These are phyloP conservation scores for Pseudisothecium myosuroides DNA, from an alignment of 225 moss, liverwort and hornwort species.

Conservation along the genomic window DNA sequence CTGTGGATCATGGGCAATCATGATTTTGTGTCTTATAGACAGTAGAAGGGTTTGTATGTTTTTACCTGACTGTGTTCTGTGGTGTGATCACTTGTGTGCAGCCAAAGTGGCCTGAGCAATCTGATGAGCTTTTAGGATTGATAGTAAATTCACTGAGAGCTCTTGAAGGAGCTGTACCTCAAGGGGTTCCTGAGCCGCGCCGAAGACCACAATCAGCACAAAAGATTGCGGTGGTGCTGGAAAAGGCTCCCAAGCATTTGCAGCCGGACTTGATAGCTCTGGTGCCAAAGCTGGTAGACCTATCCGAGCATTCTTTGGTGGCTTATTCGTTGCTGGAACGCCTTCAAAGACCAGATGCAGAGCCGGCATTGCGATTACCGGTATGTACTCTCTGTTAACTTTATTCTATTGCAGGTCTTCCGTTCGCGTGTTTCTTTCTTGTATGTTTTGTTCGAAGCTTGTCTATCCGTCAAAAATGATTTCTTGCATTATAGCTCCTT, in stretches of 20 bases:
- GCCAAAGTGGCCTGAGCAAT: conserved; percentile 99
- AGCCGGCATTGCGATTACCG: conserved; percentile 78
- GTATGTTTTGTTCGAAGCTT: neutral
- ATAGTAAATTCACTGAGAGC: conserved; percentile 99
- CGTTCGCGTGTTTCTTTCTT: neutral
- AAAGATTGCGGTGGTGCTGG: conserved; percentile 95
- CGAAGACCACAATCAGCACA: conserved; percentile 98
- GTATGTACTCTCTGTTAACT: conserved; percentile 28
- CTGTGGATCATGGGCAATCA: neutral
- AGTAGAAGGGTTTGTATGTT: neutral
- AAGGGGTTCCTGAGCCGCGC: conserved; percentile 95
- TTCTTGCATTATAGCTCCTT: neutral
- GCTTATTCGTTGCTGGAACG: conserved; percentile 89
- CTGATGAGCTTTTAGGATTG: conserved; percentile 92
- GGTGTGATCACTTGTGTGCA: conserved; percentile 20
- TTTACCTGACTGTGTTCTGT: neutral
- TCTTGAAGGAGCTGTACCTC: conserved; percentile 93
- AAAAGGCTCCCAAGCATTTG: conserved; percentile 99
- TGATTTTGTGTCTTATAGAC: neutral
- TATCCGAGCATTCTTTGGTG: conserved; percentile 93
- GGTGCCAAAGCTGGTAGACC: conserved; percentile 99
- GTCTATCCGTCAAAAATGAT: neutral
- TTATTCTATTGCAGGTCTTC: neutral
- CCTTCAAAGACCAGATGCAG: conserved; percentile 84
- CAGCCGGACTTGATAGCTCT: conserved; percentile 98